These are phyloP conservation scores for Calonectria naviculata DNA, from an alignment of 2,329 filamentous ascomycete genomes.

Conservation along the genomic window DNA sequence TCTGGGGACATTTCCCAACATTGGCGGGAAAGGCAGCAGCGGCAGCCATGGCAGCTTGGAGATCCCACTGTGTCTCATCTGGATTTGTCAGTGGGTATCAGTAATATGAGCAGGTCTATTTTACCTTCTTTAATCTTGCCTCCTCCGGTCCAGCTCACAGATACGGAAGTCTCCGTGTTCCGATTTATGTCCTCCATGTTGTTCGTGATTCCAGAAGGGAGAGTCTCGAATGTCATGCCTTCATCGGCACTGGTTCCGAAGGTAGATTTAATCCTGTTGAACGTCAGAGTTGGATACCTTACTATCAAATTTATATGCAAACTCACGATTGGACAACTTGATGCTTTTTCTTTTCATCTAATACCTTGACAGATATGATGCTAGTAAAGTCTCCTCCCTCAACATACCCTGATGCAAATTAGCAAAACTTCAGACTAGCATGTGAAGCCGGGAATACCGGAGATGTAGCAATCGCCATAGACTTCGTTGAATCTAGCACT, in stretches of 20 bases:
- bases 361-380: background rate
- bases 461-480: background rate
- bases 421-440: background rate
- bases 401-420: background rate
- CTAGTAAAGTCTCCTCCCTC: background rate
- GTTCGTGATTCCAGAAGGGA: background rate
- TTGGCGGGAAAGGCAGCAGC: background rate
- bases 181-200: background rate
- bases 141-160: background rate
- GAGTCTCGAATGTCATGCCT: background rate
- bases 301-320: too few species aligned
- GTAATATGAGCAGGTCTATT: background rate
- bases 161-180: background rate
- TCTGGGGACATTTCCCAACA: background rate
- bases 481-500: background rate
- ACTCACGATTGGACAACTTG: background rate
- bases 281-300: background rate
- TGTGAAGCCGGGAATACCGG: background rate
- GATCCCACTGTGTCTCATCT: background rate
- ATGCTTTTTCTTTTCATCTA: background rate
- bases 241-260: background rate
- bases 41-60: background rate
- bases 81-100: background rate
- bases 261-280: background rate
- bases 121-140: background rate